A percentile compares a stretch with the other conserved stretches of the same genome.
These are phyloP conservation scores for Thelephora ganbajun DNA, from an alignment of 768 basidiomycete species.

Conservation along the genomic window DNA sequence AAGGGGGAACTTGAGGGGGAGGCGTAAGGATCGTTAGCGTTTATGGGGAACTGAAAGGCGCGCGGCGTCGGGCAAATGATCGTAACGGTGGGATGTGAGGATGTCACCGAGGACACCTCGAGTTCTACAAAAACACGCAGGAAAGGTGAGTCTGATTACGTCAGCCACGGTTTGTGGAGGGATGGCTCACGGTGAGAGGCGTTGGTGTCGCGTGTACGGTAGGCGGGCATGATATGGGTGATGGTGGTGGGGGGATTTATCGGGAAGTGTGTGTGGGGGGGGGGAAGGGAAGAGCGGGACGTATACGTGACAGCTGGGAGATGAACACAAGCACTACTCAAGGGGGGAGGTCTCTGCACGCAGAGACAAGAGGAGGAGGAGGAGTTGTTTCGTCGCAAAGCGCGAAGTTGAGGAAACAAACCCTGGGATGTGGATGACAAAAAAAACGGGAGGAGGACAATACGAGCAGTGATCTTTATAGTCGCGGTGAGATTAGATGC, in stretches of 20 bases:
- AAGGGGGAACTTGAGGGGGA: conserved; percentile 61
- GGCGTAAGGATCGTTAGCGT: conserved; percentile 36
- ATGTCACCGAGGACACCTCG: conserved; percentile 58
- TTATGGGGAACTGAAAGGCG: conserved; percentile 47
- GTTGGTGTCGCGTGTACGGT: conserved; percentile 61
- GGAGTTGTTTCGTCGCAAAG: conserved; percentile 20
- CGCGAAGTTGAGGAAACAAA: background rate
- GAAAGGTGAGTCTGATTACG: conserved; percentile 5
- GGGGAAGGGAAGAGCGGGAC: conserved; percentile 16
- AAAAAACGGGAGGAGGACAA: conserved; percentile 31
- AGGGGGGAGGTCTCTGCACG: conserved; percentile 23
- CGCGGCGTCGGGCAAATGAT: conserved; percentile 57
- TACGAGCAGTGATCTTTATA: conserved; percentile 37
- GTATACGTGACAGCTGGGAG: conserved; percentile 7
- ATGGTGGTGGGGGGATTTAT: conserved; percentile 7
- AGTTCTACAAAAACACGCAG: conserved; percentile 41
- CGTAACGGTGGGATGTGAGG: conserved; percentile 37
- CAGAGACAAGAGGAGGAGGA: conserved; percentile 28
- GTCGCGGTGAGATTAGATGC: background rate
- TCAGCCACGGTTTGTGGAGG: background rate
- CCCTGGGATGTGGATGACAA: conserved; percentile 10
- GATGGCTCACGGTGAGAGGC: conserved; percentile 30
- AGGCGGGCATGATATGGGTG: conserved; percentile 56
- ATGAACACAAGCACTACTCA: conserved; percentile 16
- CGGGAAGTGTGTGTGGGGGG: conserved; percentile 12